Base-by-base conservation (phyloP, 345 rosid species). In the Salix brachista region DNA sequence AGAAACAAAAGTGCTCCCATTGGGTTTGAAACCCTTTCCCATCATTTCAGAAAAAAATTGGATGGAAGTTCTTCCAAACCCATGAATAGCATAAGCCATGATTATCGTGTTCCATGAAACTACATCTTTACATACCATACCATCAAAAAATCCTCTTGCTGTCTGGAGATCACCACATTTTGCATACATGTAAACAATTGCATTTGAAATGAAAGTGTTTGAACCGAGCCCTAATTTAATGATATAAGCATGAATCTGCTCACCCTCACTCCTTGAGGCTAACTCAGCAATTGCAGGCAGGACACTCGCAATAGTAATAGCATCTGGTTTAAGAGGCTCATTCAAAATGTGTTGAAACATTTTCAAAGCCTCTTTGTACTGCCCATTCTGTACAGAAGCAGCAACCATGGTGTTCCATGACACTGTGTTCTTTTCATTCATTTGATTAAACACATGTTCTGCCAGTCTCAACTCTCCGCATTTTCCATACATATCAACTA, bases 51-150 rank as follows among this genome's bases (percentile, higher is more conserved):
- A 74, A 75, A 91, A 94, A 46, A 91, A 78, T 13, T 81, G 75
- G 69, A 87, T 46, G 4, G 94, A 86, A 39, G 44, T 77, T 77
- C 73, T 73, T 44, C 94, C 97, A 26, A 84, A 83, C 44, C 97
- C 93, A 32, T 92, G 95, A 69, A 90, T 82, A 18, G 88, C 97
- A 69, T 89, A 84, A 30, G 90, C 92, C 95, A 90, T 88, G 70
- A 92, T 89, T 77, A 90, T 87, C 32, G 85, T 87, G 75, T 90
- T 94, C 98, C 98, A 94, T 10, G 96, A 86, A 52, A 90, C 84
- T 39, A 88, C 80, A 81, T 92, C 89, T 85, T 88, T 90, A 73
- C 58, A 37, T 41, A 70, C 16, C 66, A 85, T 73, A 61, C 65
- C 70, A 72, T 91, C 84, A 44, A 92, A 94, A 77, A 84, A 37